phyloP scores from a whole-genome alignment of 1,284 basidiomycete genomes.

The Pyrrhoderma noxium region DNA sequence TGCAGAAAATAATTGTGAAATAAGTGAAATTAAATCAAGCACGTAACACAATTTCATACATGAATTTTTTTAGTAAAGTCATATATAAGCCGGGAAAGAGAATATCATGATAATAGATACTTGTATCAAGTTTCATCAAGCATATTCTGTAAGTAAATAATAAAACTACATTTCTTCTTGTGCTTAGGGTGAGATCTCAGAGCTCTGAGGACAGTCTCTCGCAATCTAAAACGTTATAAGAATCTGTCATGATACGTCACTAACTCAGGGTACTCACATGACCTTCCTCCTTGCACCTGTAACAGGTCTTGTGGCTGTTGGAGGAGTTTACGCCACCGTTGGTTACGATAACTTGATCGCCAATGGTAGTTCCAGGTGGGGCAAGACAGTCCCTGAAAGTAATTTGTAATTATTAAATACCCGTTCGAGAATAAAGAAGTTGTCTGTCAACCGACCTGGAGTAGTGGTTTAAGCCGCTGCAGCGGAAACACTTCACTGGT shows the following conservation, averaged over 20 bases:
- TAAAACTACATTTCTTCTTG: too few species aligned
- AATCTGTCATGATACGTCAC: neutral
- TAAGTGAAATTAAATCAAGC: too few species aligned
- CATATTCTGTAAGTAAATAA: too few species aligned
- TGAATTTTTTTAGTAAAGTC: too few species aligned
- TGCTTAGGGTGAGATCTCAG: slow-evolving; percentile 21
- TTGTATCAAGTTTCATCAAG: too few species aligned
- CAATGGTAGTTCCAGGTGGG: slow-evolving; percentile 47
- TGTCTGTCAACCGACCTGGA: slow-evolving; percentile 45
- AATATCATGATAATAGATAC: too few species aligned
- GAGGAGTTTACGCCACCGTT: slow-evolving; percentile 30
- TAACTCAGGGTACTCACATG: slow-evolving; percentile 47
- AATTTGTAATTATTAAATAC: neutral
- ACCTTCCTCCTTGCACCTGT: slow-evolving; percentile 79
- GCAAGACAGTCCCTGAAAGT: slow-evolving; percentile 63
- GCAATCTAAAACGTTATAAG: slow-evolving; percentile 50
- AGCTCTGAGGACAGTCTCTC: slow-evolving; percentile 66
- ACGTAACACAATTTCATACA: too few species aligned
- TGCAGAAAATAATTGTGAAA: too few species aligned
- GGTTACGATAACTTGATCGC: slow-evolving; percentile 32
- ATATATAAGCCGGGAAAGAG: too few species aligned
- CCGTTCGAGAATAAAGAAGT: slow-evolving; percentile 1
- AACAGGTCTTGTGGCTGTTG: slow-evolving; percentile 72
- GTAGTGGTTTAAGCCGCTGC: slow-evolving; percentile 77
- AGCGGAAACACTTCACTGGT: slow-evolving; percentile 76